These are phyloP conservation scores for Triticum dicoccoides DNA, from an alignment of 176 grass and related monocot species.

Conservation along the genomic window DNA sequence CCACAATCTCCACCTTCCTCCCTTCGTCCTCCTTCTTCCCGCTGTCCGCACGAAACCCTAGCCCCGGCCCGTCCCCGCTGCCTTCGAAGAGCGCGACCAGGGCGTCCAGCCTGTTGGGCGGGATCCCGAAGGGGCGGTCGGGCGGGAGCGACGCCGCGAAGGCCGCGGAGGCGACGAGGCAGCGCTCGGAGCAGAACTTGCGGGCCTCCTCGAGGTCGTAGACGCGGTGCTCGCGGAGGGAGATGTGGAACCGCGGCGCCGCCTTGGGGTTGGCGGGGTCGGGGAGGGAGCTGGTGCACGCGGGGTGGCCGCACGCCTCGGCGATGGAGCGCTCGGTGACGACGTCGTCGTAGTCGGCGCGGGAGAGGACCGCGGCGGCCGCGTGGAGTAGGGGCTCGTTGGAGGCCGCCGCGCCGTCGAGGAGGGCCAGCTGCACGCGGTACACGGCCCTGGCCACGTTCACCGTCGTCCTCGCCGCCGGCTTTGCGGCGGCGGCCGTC, in stretches of 20 bases:
- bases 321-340: slow-evolving; percentile 68
- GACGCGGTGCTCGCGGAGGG: slow-evolving; percentile 85
- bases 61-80: not conserved
- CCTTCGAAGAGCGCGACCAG: slow-evolving; percentile 48
- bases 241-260: slow-evolving; percentile 52
- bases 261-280: not conserved
- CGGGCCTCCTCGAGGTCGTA: slow-evolving; percentile 84
- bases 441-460: slow-evolving; percentile 40
- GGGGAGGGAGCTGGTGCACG: slow-evolving; percentile 42
- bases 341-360: slow-evolving; percentile 77
- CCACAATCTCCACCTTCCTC: slow-evolving; percentile 52
- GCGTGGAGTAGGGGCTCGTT: slow-evolving; percentile 49
- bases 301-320: slow-evolving; percentile 47
- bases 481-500: not conserved
- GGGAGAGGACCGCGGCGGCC: slow-evolving; percentile 50
- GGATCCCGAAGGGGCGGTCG: slow-evolving; percentile 37
- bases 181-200: slow-evolving; percentile 74
- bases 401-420: slow-evolving; percentile 41
- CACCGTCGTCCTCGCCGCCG: not conserved
- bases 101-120: slow-evolving; percentile 23
- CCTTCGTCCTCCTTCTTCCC: slow-evolving; percentile 9
- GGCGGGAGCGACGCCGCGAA: slow-evolving; percentile 34
- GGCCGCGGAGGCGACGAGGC: slow-evolving; percentile 60
- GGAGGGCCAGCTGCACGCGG: slow-evolving; percentile 58
- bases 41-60: slow-evolving; percentile 21